Percentiles rank a stretch among this genome's conserved stretches.
Conservation (phyloP, 1,139 yeast genomes). For the Yamadazyma dushanensis region DNA sequence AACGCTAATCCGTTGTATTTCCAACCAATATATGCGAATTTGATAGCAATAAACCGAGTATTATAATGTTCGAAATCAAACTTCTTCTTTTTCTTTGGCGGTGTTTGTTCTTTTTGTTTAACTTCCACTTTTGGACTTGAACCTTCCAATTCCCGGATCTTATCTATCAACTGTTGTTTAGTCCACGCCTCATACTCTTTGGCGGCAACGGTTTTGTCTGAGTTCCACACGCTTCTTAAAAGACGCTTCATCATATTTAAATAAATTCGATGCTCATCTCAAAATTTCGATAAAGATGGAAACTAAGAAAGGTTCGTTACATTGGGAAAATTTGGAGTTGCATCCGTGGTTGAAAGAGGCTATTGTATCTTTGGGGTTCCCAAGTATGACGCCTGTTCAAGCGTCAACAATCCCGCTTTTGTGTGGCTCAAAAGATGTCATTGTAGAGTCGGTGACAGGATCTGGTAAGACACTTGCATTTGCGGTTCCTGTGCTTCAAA, state of each 20-base stretch:
- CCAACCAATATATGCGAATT: slow-evolving; percentile 92
- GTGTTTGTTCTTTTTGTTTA: not conserved
- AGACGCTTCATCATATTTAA: slow-evolving; percentile 26
- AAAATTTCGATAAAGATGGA: slow-evolving; percentile 21
- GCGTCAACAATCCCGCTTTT: slow-evolving; percentile 92
- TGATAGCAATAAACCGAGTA: slow-evolving; percentile 73
- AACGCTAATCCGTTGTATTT: slow-evolving; percentile 86
- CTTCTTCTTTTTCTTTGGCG: slow-evolving; percentile 31
- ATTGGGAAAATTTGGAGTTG: slow-evolving; percentile 39
- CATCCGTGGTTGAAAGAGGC: slow-evolving; percentile 60
- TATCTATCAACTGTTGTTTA: slow-evolving; percentile 49
- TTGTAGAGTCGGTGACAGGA: slow-evolving; percentile 95
- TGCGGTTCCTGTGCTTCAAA: slow-evolving; percentile 77
- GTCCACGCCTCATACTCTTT: slow-evolving; percentile 48
- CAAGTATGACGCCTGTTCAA: slow-evolving; percentile 94
- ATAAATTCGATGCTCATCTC: slow-evolving; percentile 12
- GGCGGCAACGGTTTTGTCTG: slow-evolving; percentile 4
- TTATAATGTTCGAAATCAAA: slow-evolving; percentile 70
- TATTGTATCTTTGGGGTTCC: slow-evolving; percentile 69
- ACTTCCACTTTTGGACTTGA: not conserved
- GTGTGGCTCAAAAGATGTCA: slow-evolving; percentile 89
- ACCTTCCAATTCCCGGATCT: slow-evolving; percentile 49
- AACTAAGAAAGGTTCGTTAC: slow-evolving; percentile 34
- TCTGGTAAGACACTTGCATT: slow-evolving; percentile 94
- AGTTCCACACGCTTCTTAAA: slow-evolving; percentile 9